Conservation (phyloP, 345 rosid genomes). For the Fremontodendron californicum region DNA sequence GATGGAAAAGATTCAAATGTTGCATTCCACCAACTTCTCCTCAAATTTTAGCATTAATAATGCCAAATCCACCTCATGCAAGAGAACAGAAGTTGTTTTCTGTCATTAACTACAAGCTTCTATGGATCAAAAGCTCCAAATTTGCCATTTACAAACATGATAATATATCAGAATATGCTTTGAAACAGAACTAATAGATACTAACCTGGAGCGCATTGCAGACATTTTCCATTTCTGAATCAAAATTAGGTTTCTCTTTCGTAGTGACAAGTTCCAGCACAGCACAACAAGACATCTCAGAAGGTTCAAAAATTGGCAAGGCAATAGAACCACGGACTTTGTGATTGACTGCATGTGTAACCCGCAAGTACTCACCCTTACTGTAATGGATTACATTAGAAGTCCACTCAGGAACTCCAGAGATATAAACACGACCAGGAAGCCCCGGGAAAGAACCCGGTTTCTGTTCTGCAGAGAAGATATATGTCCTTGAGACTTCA, state of each 20-base stretch:
- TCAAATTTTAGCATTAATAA: background rate
- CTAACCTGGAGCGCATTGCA: slow-evolving; percentile 75
- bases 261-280: slow-evolving; percentile 84
- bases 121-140: background rate
- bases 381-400: slow-evolving; percentile 70
- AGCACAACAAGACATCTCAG: slow-evolving; percentile 58
- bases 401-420: slow-evolving; percentile 91
- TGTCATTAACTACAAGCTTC: background rate
- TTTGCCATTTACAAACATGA: background rate
- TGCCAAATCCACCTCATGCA: background rate
- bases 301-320: slow-evolving; percentile 60
- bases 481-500: slow-evolving; percentile 67
- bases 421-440: slow-evolving; percentile 85
- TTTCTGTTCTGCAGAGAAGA: slow-evolving; percentile 66
- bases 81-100: background rate
- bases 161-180: background rate
- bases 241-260: slow-evolving; percentile 75
- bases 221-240: slow-evolving; percentile 69
- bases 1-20: background rate
- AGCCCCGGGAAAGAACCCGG: slow-evolving; percentile 62
- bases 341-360: slow-evolving; percentile 57
- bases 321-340: slow-evolving; percentile 81
- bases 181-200: background rate
- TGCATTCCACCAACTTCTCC: background rate
- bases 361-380: slow-evolving; percentile 59